Evolutionary conservation across 768 basidiomycete species (phyloP).

Genomic region (Lactarius hatsudake): DNA sequence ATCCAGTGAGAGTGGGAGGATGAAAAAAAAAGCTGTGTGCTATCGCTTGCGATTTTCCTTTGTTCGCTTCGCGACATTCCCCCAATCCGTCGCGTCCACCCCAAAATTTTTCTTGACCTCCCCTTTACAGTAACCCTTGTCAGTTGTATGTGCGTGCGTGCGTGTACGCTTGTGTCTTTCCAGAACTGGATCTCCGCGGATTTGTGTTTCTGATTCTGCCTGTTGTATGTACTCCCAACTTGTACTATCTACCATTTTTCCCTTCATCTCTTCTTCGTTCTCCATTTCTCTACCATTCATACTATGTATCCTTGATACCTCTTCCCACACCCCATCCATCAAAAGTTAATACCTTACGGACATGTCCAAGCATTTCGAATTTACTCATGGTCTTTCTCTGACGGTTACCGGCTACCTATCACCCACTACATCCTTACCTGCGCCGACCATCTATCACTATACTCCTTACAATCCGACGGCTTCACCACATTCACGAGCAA

Average conservation of each 20-base stretch:
- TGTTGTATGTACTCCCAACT: no score
- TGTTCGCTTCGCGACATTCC: background rate
- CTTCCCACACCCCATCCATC: background rate
- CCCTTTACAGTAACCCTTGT: no score
- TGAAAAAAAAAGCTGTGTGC: background rate
- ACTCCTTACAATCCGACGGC: background rate
- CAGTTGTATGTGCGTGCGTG: no score
- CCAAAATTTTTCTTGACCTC: background rate
- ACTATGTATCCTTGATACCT: no score
- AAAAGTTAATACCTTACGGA: background rate
- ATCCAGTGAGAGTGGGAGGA: slow-evolving; percentile 6
- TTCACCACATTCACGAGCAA: background rate
- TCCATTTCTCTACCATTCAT: no score
- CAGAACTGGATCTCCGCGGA: no score
- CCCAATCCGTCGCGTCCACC: background rate
- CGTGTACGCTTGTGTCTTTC: no score
- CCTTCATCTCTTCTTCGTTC: no score
- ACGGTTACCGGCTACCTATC: background rate
- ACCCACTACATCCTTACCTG: background rate
- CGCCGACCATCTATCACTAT: no score
- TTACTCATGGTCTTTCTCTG: background rate
- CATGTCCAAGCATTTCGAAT: background rate
- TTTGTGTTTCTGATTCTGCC: no score
- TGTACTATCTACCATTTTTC: no score
- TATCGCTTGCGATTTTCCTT: background rate